Evolutionary conservation across 306 rosid genomes (phyloP).

Genomic region (Acacia crassicarpa): DNA sequence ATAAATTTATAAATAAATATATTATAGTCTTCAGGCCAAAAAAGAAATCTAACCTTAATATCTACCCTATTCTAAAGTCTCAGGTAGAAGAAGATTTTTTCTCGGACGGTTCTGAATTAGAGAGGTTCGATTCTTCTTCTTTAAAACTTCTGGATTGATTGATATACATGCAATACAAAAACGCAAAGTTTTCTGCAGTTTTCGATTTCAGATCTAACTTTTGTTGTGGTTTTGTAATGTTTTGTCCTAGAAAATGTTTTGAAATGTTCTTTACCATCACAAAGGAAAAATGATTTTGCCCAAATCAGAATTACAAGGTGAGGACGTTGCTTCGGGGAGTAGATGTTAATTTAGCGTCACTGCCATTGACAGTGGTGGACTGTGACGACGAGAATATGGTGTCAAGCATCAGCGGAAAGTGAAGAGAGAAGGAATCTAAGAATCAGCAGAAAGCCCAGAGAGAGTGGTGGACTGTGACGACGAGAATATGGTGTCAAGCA

Average conservation of each 20-base stretch:
- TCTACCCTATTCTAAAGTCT: conserved; percentile 3
- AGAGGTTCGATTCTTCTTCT: conserved; percentile 18
- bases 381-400: conserved; percentile 70
- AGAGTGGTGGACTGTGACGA: no score
- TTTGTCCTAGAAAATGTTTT: background rate
- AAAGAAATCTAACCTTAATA: no score
- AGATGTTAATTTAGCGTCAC: conserved; percentile 55
- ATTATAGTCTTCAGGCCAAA: no score
- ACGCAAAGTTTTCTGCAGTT: background rate
- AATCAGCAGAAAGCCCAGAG: no score
- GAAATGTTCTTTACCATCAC: background rate
- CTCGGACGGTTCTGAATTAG: conserved; percentile 40
- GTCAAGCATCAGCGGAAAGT: conserved; percentile 79
- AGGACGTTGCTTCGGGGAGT: conserved; percentile 55
- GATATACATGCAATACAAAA: background rate
- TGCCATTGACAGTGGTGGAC: conserved; percentile 27
- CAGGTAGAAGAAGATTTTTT: conserved; percentile 54
- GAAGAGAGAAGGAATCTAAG: no score
- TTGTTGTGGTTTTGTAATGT: background rate
- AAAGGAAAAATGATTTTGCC: background rate
- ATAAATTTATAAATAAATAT: no score
- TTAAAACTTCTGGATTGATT: background rate
- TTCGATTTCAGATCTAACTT: background rate
- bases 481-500: no score
- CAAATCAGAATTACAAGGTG: conserved; percentile 56